These are phyloP conservation scores for Paulownia fortunei DNA, from an alignment of 257 asterid genomes.

Conservation along the genomic window DNA sequence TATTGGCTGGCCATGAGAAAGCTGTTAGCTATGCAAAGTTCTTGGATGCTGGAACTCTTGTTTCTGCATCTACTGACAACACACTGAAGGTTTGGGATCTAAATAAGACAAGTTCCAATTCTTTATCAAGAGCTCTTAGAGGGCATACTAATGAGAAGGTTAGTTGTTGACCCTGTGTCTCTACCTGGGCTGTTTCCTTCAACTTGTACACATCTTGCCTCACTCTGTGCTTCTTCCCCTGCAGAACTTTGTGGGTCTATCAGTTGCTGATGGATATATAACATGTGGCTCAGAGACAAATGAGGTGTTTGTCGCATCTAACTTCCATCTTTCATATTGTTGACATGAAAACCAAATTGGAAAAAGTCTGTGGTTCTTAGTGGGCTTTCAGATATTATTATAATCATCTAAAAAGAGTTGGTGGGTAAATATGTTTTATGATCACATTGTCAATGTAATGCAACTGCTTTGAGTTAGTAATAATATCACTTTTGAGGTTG, in stretches of 20 bases:
- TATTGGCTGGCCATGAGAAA: constrained; percentile 90
- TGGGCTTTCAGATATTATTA: background rate
- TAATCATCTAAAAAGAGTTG: constrained; percentile 14
- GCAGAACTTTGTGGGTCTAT: constrained; percentile 97
- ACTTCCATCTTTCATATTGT: constrained; percentile 19
- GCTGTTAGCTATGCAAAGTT: constrained; percentile 90
- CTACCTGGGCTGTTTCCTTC: constrained; percentile 7
- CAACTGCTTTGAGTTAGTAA: background rate
- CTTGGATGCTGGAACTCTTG: constrained; percentile 71
- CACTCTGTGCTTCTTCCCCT: constrained; percentile 38
- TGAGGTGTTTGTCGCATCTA: constrained; percentile 58
- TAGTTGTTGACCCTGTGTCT: constrained; percentile 28
- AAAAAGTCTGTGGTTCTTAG: too few species aligned
- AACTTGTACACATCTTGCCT: constrained; percentile 19
- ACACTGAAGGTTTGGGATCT: constrained; percentile 95
- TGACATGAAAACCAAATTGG: constrained; percentile 7
- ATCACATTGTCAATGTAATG: background rate
- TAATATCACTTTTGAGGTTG: background rate
- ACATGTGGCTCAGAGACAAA: constrained; percentile 96
- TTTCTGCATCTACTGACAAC: constrained; percentile 96
- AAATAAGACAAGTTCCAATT: constrained; percentile 67
- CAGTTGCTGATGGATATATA: constrained; percentile 89
- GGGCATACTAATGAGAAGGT: constrained; percentile 99
- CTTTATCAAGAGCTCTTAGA: constrained; percentile 71
- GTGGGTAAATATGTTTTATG: background rate